phyloP scores from a whole-genome alignment of 345 rosid genomes.

The Raphanus raphanistrum region DNA sequence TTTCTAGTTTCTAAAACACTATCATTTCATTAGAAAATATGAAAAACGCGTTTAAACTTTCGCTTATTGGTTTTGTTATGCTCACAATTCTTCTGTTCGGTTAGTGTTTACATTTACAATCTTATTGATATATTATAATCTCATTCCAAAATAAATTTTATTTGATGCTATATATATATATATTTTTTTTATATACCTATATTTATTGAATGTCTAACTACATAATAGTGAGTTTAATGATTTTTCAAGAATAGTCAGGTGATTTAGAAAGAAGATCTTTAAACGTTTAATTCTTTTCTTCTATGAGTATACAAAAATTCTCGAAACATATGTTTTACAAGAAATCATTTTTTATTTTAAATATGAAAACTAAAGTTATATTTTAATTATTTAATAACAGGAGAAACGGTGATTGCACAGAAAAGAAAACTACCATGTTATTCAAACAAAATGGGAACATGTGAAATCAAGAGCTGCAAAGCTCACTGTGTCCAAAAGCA shows the following conservation, averaged over 20 bases:
- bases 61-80: not conserved
- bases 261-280: not conserved
- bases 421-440: too few relatives aligned
- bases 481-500: too few relatives aligned
- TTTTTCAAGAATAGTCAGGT: not conserved
- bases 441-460: too few relatives aligned
- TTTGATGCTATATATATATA: not conserved
- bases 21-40: not conserved
- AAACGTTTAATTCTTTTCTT: not conserved
- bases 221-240: not conserved
- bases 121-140: not conserved
- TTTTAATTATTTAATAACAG: too few relatives aligned
- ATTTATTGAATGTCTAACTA: not conserved
- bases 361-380: not conserved
- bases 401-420: too few relatives aligned
- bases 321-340: not conserved
- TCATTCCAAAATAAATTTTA: not conserved
- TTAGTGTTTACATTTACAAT: not conserved
- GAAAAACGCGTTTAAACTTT: not conserved
- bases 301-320: not conserved
- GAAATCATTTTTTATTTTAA: not conserved
- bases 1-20: not conserved
- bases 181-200: not conserved
- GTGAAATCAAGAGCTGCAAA: too few relatives aligned
- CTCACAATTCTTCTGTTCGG: not conserved